Evolutionary conservation across 108 stramenopile genomes (phyloP), one percentile per base, ranked within the genome.

Genomic region (Epipyxis sp.): DNA sequence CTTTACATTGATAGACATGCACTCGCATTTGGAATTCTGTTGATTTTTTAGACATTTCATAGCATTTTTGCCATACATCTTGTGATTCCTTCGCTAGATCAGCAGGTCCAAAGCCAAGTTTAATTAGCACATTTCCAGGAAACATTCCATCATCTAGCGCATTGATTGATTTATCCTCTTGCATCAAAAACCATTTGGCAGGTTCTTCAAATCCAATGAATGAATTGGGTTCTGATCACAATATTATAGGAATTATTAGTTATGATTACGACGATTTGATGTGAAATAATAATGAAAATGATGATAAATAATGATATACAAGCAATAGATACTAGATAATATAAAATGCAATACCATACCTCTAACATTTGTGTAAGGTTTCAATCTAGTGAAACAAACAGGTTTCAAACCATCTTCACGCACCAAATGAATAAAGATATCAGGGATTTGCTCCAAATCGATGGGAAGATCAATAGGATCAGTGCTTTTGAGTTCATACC

Each of bases 81-180:
- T 69, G 30, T 41, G 76, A 81, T 42, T 6, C 42, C 0, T 35
- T 50, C 74, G 78, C 84, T 35, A 42, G 29, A 0, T 86, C 59
- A 20, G 37, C 42, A 0, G 68, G 40, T 10, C 88, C 89, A 69
- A 87, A 44, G 1, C 84, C 88, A 3, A 89, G 44, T 10, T 59
- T 54, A 1, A 88, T 44, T 2, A 87, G 80, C 0, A 88, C 76
- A 10, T 76, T 58, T 10, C 89, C 89, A 20, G 89, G 88, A 67
- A 86, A 82, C 74, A 81, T 59, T 13, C 76, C 80, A 30, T 78
- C 76, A 1, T 57, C 59, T 41, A 89, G 40, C 3, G 58, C 34
- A 79, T 84, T 59, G 40, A 79, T 81, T 59, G 74, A 82, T 78
- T 80, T 79, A 69, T 88, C 87, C 72, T 82, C 83, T 20, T 29